A percentile compares a stretch with the other conserved stretches of the same genome.
Conservation (phyloP, 306 rosid genomes). For the Vigna angularis region DNA sequence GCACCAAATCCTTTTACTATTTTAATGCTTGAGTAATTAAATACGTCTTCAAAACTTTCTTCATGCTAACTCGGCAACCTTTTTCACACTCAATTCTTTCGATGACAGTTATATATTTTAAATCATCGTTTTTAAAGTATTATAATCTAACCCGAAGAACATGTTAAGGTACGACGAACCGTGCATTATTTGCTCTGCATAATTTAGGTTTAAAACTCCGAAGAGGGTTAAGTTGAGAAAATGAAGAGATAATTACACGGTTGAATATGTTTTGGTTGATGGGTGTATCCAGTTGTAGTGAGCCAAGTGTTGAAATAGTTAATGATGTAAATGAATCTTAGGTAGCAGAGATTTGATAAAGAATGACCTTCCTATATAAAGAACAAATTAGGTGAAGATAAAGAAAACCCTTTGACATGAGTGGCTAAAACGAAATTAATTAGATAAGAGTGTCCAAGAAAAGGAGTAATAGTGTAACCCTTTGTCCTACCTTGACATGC, state of each 20-base stretch:
- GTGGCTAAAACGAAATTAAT: slow-evolving; percentile 45
- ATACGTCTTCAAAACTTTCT: not conserved
- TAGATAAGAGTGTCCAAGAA: slow-evolving; percentile 45
- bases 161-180: not conserved
- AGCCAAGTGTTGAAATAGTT: slow-evolving; percentile 15
- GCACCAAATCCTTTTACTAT: not conserved
- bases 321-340: slow-evolving; percentile 20
- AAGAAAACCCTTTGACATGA: slow-evolving; percentile 40
- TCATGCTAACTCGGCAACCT: not conserved
- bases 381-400: slow-evolving; percentile 43
- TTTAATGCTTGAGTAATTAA: not conserved
- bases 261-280: not conserved
- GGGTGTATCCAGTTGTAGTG: slow-evolving; percentile 30
- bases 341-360: slow-evolving; percentile 23
- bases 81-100: slow-evolving; percentile 16
- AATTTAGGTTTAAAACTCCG: not conserved
- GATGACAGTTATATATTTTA: not conserved
- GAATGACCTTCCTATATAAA: slow-evolving; percentile 35
- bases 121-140: not conserved
- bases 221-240: too few relatives aligned
- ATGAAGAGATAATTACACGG: too few relatives aligned
- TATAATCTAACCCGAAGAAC: not conserved
- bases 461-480: slow-evolving; percentile 33
- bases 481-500: slow-evolving; percentile 46
- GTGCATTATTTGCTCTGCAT: not conserved